These are phyloP conservation scores for Aspergillus fructus DNA, from an alignment of 2,329 filamentous ascomycete genomes.

Conservation along the genomic window DNA sequence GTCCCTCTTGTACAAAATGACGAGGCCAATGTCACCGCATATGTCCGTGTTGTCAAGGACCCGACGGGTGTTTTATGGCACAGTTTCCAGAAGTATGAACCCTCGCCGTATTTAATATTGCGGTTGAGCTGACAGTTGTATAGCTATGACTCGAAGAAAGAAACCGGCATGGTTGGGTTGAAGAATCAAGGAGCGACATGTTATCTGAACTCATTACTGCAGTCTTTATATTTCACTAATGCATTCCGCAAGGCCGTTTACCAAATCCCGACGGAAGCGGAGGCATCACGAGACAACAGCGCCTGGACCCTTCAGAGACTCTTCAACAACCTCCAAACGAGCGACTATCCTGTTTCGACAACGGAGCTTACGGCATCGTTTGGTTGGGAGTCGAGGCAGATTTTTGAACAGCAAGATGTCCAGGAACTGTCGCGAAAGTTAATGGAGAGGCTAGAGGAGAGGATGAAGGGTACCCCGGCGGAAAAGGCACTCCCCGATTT, in stretches of 20 bases:
- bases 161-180: slow-evolving; percentile 93
- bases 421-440: slow-evolving; percentile 94
- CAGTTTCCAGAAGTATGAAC: slow-evolving; percentile 44
- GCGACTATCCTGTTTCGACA: slow-evolving; percentile 77
- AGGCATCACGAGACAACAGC: slow-evolving; percentile 79
- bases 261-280: slow-evolving; percentile 87
- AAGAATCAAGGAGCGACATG: slow-evolving; percentile 96
- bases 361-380: slow-evolving; percentile 95
- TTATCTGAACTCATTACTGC: slow-evolving; percentile 80
- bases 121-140: slow-evolving; percentile 40
- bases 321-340: slow-evolving; percentile 93
- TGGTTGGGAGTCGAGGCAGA: slow-evolving; percentile 96
- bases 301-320: slow-evolving; percentile 91
- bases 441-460: slow-evolving; percentile 95
- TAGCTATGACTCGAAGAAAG: slow-evolving; percentile 95
- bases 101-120: neutral
- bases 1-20: slow-evolving; percentile 56
- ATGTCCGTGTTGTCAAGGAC: slow-evolving; percentile 50
- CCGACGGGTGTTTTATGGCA: slow-evolving; percentile 51
- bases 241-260: slow-evolving; percentile 96
- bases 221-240: slow-evolving; percentile 84
- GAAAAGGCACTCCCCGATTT: slow-evolving; percentile 86
- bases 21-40: slow-evolving; percentile 47
- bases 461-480: slow-evolving; percentile 94
- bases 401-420: slow-evolving; percentile 98